Evolutionary conservation across 225 moss, liverwort and hornwort genomes (phyloP).

Genomic region (Antitrichia curtipendula): DNA sequence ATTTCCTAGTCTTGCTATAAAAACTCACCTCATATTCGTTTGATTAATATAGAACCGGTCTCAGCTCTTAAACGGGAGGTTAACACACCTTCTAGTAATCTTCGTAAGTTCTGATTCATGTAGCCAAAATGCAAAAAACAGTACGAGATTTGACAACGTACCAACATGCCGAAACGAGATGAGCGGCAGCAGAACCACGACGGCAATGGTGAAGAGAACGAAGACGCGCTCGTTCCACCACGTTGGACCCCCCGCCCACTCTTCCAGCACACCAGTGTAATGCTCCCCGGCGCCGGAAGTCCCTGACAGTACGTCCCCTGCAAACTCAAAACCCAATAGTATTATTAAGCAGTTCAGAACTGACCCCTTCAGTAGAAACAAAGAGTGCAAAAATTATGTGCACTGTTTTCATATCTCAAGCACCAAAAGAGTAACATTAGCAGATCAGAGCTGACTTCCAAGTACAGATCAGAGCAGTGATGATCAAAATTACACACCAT

Average conservation of each 20-base stretch:
- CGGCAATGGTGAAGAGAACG: slow-evolving; percentile 46
- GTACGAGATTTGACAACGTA: not conserved
- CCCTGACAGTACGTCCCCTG: slow-evolving; percentile 87
- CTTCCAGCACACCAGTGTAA: slow-evolving; percentile 60
- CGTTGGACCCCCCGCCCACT: slow-evolving; percentile 66
- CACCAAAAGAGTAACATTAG: not conserved
- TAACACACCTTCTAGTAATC: not conserved
- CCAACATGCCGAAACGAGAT: slow-evolving; percentile 71
- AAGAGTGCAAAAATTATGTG: not conserved
- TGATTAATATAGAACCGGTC: not conserved
- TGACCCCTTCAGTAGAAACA: not conserved
- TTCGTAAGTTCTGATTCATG: not conserved
- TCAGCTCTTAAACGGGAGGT: not conserved
- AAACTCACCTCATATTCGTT: not conserved
- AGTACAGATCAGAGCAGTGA: not conserved
- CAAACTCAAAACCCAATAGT: not conserved
- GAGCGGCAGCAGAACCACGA: slow-evolving; percentile 52
- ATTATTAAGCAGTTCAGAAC: not conserved
- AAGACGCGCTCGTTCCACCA: slow-evolving; percentile 87
- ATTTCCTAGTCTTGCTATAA: not conserved
- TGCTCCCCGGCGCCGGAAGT: slow-evolving; percentile 21
- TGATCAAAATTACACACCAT: not conserved
- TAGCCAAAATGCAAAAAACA: not conserved
- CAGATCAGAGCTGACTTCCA: not conserved
- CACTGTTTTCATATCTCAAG: not conserved